Conservation (phyloP, 225 moss, liverwort and hornwort genomes). For the Sphagnum contortum region DNA sequence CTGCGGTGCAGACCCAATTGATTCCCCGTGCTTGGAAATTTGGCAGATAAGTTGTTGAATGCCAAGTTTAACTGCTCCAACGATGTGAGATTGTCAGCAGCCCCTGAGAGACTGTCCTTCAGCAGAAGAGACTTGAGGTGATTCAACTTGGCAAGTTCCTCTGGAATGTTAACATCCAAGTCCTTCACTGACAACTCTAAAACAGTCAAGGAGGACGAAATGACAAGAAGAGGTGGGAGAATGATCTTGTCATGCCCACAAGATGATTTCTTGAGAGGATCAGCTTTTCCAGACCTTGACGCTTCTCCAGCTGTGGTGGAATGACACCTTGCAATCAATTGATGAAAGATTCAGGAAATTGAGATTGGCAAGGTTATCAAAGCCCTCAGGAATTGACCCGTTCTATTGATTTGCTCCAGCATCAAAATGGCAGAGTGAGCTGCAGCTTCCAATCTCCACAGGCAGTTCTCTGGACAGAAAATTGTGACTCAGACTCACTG, state of each 20-base stretch:
- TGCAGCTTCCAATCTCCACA: constrained; percentile 37
- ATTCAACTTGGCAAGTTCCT: constrained; percentile 39
- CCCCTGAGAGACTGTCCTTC: constrained; percentile 37
- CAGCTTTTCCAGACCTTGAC: constrained; percentile 41
- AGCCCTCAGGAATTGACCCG: constrained; percentile 39
- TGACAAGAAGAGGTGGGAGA: constrained; percentile 37
- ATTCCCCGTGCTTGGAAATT: constrained; percentile 40
- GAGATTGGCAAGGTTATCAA: constrained; percentile 28
- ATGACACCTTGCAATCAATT: constrained; percentile 37
- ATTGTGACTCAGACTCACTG: constrained; percentile 51
- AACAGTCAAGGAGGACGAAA: constrained; percentile 34
- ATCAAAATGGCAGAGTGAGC: constrained; percentile 41
- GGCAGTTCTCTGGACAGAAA: constrained; percentile 46
- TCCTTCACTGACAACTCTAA: constrained; percentile 51
- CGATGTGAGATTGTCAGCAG: constrained; percentile 44
- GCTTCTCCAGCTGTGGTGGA: constrained; percentile 36
- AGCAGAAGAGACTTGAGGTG: constrained; percentile 44
- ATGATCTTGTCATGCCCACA: constrained; percentile 7
- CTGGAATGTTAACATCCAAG: constrained; percentile 37
- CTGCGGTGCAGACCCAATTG: constrained; percentile 42
- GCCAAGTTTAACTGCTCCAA: constrained; percentile 59
- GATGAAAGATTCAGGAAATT: constrained; percentile 34
- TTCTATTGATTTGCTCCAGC: constrained; percentile 34
- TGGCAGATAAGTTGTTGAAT: constrained; percentile 57
- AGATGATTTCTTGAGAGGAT: constrained; percentile 47